Percentiles rank a stretch among this genome's conserved stretches.
These are phyloP conservation scores for Wallacemonas sp. DNA, from an alignment of 208 protist species.

Conservation along the genomic window DNA sequence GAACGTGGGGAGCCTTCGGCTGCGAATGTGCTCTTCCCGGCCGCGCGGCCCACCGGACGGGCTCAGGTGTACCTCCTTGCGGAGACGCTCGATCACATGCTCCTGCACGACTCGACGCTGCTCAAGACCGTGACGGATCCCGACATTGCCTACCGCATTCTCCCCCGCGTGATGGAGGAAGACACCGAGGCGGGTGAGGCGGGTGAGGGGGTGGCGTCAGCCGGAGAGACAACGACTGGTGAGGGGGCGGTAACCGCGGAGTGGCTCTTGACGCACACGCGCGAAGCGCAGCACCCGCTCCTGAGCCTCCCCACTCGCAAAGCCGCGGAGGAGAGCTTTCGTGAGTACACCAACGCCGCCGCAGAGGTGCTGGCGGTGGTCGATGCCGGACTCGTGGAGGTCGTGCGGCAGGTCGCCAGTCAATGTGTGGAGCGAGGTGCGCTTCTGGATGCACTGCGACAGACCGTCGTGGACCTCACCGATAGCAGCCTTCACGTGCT, in stretches of 20 bases:
- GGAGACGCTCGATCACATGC: constrained; percentile 80
- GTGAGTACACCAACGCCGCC: constrained; percentile 64
- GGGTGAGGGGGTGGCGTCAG: background rate
- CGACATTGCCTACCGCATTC: constrained; percentile 52
- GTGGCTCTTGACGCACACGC: constrained; percentile 6
- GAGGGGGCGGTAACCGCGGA: background rate
- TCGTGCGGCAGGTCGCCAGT: constrained; percentile 67
- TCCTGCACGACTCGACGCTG: constrained; percentile 43
- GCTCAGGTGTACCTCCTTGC: constrained; percentile 87
- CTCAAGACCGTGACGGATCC: constrained; percentile 61
- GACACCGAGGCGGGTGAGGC: background rate
- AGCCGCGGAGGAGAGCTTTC: constrained; percentile 41
- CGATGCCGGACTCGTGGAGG: constrained; percentile 74
- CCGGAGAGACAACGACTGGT: background rate
- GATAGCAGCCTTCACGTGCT: constrained; percentile 59
- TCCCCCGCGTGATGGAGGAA: constrained; percentile 28
- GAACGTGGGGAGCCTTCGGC: constrained; percentile 11
- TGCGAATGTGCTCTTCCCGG: constrained; percentile 55
- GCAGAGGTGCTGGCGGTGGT: constrained; percentile 57
- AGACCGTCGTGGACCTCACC: constrained; percentile 66
- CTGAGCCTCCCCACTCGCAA: constrained; percentile 31
- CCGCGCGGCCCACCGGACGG: constrained; percentile 51
- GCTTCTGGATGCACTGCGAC: constrained; percentile 74
- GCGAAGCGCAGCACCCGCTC: constrained; percentile 20
- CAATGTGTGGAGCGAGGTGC: constrained; percentile 80